Percentiles rank a stretch among this genome's conserved stretches.
Evolutionary conservation across 306 rosid species (phyloP).

Genomic region (Biancaea sappan): DNA sequence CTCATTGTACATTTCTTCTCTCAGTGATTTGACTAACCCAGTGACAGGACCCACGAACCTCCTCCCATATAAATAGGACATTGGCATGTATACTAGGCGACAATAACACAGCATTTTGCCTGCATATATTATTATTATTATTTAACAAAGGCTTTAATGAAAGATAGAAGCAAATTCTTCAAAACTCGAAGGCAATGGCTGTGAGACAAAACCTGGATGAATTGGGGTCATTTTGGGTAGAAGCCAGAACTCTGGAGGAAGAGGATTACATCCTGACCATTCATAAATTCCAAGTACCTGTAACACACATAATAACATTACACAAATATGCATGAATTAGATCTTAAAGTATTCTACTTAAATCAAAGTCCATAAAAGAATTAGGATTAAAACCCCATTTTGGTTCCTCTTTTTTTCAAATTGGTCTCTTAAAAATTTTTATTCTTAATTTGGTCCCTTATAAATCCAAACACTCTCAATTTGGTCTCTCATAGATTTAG

Average conservation of each 20-base stretch:
- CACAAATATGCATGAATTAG: neutral
- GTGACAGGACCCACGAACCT: slow-evolving; percentile 67
- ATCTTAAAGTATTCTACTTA: too few relatives aligned
- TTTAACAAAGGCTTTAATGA: neutral
- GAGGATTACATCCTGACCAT: slow-evolving; percentile 75
- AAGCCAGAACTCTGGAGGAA: slow-evolving; percentile 82
- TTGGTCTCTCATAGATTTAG: too few relatives aligned
- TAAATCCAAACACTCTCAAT: too few relatives aligned
- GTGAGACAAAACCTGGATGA: slow-evolving; percentile 55
- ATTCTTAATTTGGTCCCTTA: too few relatives aligned
- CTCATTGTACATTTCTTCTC: slow-evolving; percentile 50
- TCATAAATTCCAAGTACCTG: slow-evolving; percentile 70
- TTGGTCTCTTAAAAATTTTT: too few relatives aligned
- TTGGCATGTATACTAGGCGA: slow-evolving; percentile 75
- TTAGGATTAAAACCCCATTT: too few relatives aligned
- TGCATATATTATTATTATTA: too few relatives aligned
- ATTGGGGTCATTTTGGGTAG: slow-evolving; percentile 50
- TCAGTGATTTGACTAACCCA: slow-evolving; percentile 35
- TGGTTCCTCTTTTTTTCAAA: too few relatives aligned
- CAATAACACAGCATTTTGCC: slow-evolving; percentile 72
- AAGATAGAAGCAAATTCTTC: neutral
- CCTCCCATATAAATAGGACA: slow-evolving; percentile 77
- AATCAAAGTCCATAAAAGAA: too few relatives aligned
- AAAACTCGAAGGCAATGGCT: neutral
- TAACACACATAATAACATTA: neutral